Conservation (phyloP, 2,329 filamentous ascomycete species). For the Orbilia quercus region DNA sequence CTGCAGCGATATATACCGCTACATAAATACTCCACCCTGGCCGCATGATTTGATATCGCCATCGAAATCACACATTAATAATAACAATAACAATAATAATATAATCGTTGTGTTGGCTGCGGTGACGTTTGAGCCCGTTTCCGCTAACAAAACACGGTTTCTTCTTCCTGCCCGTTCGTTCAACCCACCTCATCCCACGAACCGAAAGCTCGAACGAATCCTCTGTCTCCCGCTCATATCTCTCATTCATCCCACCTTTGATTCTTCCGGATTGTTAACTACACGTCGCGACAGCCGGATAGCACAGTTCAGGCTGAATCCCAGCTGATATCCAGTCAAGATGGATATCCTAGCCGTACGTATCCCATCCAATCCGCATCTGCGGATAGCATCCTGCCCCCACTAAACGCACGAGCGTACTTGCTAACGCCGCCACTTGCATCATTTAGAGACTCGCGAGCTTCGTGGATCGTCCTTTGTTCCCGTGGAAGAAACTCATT, state of each 20-base stretch:
- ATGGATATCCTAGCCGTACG: constrained; percentile 53
- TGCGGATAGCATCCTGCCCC: constrained; percentile 11
- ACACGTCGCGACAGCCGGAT: neutral
- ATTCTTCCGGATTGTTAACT: neutral
- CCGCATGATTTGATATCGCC: no score
- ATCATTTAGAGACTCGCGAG: constrained; percentile 39
- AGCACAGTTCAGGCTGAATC: constrained; percentile 22
- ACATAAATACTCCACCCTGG: no score
- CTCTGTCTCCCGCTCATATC: neutral
- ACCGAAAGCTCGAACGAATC: neutral
- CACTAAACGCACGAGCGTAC: neutral
- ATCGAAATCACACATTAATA: no score
- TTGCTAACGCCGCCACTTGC: neutral
- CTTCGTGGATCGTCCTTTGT: constrained; percentile 42
- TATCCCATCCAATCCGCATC: neutral
- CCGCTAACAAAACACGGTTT: constrained; percentile 56
- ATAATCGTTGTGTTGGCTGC: constrained; percentile 33
- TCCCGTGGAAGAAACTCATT: constrained; percentile 76
- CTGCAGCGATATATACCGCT: no score
- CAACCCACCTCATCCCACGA: neutral
- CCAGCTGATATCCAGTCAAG: constrained; percentile 7
- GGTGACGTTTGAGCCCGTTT: constrained; percentile 39
- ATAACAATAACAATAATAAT: neutral
- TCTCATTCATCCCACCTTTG: neutral
- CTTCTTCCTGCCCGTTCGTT: constrained; percentile 27